phyloP scores from a whole-genome alignment of 2,329 filamentous ascomycete genomes.

The Fusarium sp. region DNA sequence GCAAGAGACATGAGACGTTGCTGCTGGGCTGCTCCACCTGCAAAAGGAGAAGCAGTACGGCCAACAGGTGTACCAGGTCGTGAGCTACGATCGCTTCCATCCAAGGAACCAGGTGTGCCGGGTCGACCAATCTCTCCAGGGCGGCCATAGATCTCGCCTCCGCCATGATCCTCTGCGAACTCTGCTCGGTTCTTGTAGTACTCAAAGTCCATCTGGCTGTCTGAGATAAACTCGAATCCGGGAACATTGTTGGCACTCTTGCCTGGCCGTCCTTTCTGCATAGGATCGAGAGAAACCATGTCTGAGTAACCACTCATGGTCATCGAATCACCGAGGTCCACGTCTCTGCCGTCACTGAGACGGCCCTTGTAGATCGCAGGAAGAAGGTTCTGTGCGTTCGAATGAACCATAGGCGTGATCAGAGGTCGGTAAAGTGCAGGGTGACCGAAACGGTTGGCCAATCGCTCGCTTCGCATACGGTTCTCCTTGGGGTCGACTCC shows the following conservation, averaged over 20 bases:
- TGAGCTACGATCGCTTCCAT: slow-evolving; percentile 59
- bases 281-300: slow-evolving; percentile 82
- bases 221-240: slow-evolving; percentile 91
- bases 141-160: slow-evolving; percentile 75
- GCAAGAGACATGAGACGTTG: slow-evolving; percentile 48
- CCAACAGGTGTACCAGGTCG: slow-evolving; percentile 64
- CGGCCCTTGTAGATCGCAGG: slow-evolving; percentile 89
- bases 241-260: slow-evolving; percentile 64
- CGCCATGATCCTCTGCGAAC: slow-evolving; percentile 89
- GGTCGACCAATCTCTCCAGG: slow-evolving; percentile 71
- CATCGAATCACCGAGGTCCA: slow-evolving; percentile 66
- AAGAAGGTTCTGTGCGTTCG: slow-evolving; percentile 87
- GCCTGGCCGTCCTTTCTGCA: slow-evolving; percentile 70
- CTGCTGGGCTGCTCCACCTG: slow-evolving; percentile 44
- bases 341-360: slow-evolving; percentile 74
- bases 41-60: slow-evolving; percentile 52
- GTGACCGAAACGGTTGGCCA: slow-evolving; percentile 86
- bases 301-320: slow-evolving; percentile 83
- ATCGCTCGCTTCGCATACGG: slow-evolving; percentile 73
- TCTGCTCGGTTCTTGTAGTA: slow-evolving; percentile 93
- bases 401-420: slow-evolving; percentile 95
- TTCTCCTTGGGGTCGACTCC: slow-evolving; percentile 63
- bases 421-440: slow-evolving; percentile 90
- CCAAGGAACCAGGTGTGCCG: slow-evolving; percentile 70
- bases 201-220: slow-evolving; percentile 87